phyloP scores from a whole-genome alignment of 2,329 filamentous ascomycete species.

The Aspergillus sp. region DNA sequence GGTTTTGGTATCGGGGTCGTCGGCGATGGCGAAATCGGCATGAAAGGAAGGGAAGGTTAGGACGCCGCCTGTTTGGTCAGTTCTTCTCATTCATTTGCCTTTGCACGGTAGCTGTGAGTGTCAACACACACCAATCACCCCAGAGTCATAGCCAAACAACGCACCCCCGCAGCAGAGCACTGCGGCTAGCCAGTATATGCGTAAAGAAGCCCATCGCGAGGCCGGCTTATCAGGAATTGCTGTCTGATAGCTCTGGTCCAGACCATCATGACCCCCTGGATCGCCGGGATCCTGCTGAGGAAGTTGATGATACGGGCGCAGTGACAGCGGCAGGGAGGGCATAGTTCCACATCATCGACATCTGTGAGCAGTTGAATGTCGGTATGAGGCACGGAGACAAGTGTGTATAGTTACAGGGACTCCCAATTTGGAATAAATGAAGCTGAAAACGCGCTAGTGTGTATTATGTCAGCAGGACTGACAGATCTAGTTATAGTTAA shows the following conservation, averaged over 20 bases:
- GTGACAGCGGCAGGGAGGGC: background rate
- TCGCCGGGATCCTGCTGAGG: conserved; percentile 8
- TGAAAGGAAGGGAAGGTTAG: conserved; percentile 41
- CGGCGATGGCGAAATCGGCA: conserved; percentile 32
- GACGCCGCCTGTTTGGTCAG: conserved; percentile 32
- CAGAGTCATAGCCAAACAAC: conserved; percentile 37
- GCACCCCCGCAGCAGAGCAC: conserved; percentile 47
- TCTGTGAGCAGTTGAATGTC: too few species aligned
- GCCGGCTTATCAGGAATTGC: background rate
- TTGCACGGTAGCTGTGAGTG: background rate
- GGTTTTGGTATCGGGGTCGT: conserved; percentile 23
- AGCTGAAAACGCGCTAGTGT: too few species aligned
- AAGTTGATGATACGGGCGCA: conserved; percentile 2
- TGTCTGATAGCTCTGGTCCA: background rate
- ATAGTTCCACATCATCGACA: background rate
- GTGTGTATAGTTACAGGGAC: too few species aligned
- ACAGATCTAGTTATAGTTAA: too few species aligned
- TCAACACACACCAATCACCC: conserved; percentile 31
- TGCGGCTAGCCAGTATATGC: conserved; percentile 46
- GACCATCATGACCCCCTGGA: background rate
- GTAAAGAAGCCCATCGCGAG: conserved; percentile 30
- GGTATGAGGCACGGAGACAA: too few species aligned
- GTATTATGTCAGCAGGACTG: too few species aligned
- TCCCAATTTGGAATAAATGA: too few species aligned
- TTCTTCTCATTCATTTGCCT: background rate